phyloP scores from a whole-genome alignment of 2,329 filamentous ascomycete species.

The Fusarium mangiferae region DNA sequence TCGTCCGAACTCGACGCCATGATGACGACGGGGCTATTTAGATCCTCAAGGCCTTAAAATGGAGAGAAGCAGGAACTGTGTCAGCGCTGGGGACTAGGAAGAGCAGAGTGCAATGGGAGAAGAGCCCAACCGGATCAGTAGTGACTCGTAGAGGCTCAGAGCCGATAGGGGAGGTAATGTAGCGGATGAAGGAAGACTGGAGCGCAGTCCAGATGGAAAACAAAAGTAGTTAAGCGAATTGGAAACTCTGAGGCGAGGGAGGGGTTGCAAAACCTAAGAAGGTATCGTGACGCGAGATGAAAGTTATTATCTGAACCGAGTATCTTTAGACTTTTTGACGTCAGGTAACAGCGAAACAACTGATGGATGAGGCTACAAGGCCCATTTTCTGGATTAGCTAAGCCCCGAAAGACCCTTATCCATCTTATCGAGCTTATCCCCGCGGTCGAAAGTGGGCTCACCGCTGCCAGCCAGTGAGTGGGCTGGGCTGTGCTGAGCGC shows the following conservation, averaged over 20 bases:
- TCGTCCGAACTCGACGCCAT: constrained; percentile 77
- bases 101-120: constrained; percentile 47
- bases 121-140: constrained; percentile 57
- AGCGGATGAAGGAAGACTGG: constrained; percentile 10
- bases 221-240: not conserved
- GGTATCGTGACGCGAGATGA: constrained; percentile 6
- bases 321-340: constrained; percentile 40
- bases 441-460: constrained; percentile 27
- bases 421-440: constrained; percentile 35
- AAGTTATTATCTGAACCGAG: constrained; percentile 1
- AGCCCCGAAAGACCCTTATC: constrained; percentile 38
- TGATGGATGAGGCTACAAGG: constrained; percentile 15
- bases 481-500: constrained; percentile 4
- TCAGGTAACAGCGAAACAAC: constrained; percentile 20
- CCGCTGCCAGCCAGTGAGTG: constrained; percentile 18
- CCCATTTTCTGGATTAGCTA: constrained; percentile 37
- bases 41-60: constrained; percentile 32
- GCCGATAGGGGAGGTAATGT: constrained; percentile 36
- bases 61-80: constrained; percentile 43
- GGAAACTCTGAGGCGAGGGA: not conserved
- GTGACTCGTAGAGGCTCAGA: constrained; percentile 51
- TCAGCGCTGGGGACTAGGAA: constrained; percentile 50
- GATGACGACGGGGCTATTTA: constrained; percentile 40
- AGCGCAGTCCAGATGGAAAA: constrained; percentile 16
- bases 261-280: constrained; percentile 9